Evolutionary conservation across 768 basidiomycete genomes (phyloP), one percentile per base, ranked within the genome.

Genomic region (Coprinellus micaceus): DNA sequence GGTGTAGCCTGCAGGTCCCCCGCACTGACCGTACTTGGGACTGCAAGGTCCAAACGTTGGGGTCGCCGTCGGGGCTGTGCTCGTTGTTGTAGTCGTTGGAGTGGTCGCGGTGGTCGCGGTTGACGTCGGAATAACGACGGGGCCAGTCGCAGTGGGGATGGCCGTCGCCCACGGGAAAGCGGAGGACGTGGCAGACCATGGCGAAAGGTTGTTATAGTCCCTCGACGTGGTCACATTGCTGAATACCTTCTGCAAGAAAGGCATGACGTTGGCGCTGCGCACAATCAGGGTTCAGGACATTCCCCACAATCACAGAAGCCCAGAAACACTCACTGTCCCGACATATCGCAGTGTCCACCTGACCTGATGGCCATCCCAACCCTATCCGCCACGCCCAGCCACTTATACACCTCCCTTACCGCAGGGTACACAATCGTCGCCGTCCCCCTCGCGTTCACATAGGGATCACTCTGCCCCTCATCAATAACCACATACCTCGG

Each of bases 1-100:
- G 47, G 63, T 64, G 71, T 72, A 77, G 2, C 69, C 69, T 19
- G 64, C 64, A n/a, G n/a, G n/a, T n/a, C 74, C 74, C 53, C 74
- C 74, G 52, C 74, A 83, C 71, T 74, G 53, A 22, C 43, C 25
- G 52, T 28, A 53, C 22, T 25, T 48, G 22, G 39, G 21, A 57
- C n/a, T 53, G 47, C 28, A 15, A 50, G n/a, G 29, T 2, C 56
- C 56, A 2, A 29, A 36, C 6, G 48, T 26, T 5, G 56, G 48
- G 15, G 49, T 13, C 3, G 29, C 21, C 19, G 56, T 33, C 3
- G 54, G 25, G 21, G 47, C 19, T 9, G 56, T 24, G 11, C 48
- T 43, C n/a, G 56, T 51, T n/a, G 54, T 36, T 13, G 54, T 46
- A 17, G 54, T 48, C 29, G 44, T 21, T 13, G 28, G 21, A 2